A percentile compares a stretch with the other conserved stretches of the same genome.
These are phyloP conservation scores for Polyplosphaeria fusca DNA, from an alignment of 495 filamentous ascomycete genomes.

Conservation along the genomic window DNA sequence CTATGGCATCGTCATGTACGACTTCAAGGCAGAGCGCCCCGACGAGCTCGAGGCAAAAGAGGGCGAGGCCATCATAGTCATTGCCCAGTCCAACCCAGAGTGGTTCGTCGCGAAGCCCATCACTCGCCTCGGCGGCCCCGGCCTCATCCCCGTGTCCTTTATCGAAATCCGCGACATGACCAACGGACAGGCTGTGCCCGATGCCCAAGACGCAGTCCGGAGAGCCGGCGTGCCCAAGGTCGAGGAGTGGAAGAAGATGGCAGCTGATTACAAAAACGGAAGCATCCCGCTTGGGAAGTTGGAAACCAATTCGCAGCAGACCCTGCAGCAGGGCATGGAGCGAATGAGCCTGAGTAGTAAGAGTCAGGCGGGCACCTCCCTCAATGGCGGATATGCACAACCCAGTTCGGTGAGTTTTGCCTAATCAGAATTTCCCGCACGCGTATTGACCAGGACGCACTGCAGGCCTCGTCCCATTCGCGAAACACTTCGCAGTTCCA, in stretches of 20 bases:
- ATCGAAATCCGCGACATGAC: conserved; percentile 96
- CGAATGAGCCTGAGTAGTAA: conserved; percentile 65
- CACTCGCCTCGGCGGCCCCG: conserved; percentile 86
- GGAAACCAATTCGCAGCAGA: conserved; percentile 54
- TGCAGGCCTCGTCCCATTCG: conserved; percentile 21
- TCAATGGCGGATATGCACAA: conserved; percentile 40
- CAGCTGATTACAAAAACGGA: conserved; percentile 97
- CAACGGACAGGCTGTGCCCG: conserved; percentile 73
- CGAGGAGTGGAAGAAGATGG: conserved; percentile 99
- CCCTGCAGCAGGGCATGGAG: conserved; percentile 69
- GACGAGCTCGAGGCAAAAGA: conserved; percentile 94
- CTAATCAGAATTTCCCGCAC: conserved; percentile 31
- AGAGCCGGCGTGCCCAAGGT: conserved; percentile 93
- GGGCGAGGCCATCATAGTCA: conserved; percentile 95
- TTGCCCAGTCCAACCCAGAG: conserved; percentile 98
- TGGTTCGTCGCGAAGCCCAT: conserved; percentile 99
- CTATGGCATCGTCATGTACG: conserved; percentile 94
- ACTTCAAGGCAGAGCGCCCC: conserved; percentile 90
- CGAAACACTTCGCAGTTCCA: conserved; percentile 46
- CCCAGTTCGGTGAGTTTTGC: conserved; percentile 42
- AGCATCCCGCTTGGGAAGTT: conserved; percentile 94
- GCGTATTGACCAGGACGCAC: conserved; percentile 35
- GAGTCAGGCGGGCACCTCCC: conserved; percentile 40
- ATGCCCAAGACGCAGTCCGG: conserved; percentile 81
- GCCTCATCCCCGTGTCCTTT: conserved; percentile 94